A percentile compares a stretch with the other conserved stretches of the same genome.
phyloP scores from a whole-genome alignment of 225 moss, liverwort and hornwort species.

The Takakia lepidozioides region DNA sequence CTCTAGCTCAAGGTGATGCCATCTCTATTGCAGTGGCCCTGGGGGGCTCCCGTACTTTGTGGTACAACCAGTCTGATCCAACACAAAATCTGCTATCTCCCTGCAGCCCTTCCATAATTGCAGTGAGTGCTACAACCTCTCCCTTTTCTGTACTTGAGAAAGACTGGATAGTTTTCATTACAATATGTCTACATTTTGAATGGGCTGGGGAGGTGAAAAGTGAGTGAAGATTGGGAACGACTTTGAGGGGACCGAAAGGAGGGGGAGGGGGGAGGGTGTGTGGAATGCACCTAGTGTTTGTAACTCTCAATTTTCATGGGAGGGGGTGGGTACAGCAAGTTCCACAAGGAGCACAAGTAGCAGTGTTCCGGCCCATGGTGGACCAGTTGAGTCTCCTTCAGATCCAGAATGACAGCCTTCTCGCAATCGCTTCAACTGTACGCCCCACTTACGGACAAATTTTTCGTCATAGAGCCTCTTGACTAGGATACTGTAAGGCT shows the following conservation, averaged over 20 bases:
- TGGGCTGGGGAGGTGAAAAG: not conserved
- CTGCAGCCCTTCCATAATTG: conserved; percentile 8
- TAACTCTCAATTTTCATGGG: not conserved
- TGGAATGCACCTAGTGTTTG: too few species aligned
- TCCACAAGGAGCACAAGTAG: conserved; percentile 7
- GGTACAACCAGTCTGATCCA: conserved; percentile 18
- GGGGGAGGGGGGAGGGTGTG: too few species aligned
- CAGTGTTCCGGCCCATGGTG: conserved; percentile 22
- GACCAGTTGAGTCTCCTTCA: conserved; percentile 29
- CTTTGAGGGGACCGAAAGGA: not conserved
- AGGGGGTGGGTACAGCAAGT: conserved; percentile 11
- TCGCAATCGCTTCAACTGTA: conserved; percentile 12
- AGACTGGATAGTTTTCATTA: not conserved
- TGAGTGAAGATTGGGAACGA: not conserved
- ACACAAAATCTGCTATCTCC: not conserved
- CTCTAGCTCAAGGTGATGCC: conserved; percentile 13
- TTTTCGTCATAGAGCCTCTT: not conserved
- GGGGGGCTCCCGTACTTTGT: conserved; percentile 17
- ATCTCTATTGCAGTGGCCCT: conserved; percentile 25
- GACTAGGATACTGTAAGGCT: too few species aligned
- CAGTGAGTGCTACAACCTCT: conserved; percentile 3
- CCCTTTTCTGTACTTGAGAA: not conserved
- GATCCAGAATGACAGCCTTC: conserved; percentile 10
- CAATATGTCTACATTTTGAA: not conserved
- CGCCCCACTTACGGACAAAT: not conserved